phyloP scores from a whole-genome alignment of 805 yeast genomes.

The Cephaloascus albidus region DNA sequence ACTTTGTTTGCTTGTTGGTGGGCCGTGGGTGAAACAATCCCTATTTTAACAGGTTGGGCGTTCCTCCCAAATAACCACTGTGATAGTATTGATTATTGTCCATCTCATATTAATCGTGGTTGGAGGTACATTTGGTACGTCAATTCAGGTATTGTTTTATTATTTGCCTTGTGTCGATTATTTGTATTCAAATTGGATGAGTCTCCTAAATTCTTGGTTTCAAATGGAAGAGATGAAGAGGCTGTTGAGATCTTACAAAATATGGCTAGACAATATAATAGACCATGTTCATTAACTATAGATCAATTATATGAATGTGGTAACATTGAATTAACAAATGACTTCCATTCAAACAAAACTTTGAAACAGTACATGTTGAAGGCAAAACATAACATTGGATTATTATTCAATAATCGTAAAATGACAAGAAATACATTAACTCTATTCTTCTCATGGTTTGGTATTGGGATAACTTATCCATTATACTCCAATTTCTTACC shows the following conservation, averaged over 20 bases:
- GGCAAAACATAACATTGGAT: slow-evolving; percentile 27
- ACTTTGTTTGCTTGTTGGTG: slow-evolving; percentile 51
- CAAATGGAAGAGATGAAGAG: slow-evolving; percentile 41
- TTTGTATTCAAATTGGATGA: slow-evolving; percentile 37
- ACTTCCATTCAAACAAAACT: slow-evolving; percentile 13
- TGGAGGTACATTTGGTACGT: slow-evolving; percentile 54
- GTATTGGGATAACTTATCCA: slow-evolving; percentile 52
- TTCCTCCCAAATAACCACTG: slow-evolving; percentile 43
- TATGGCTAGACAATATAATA: slow-evolving; percentile 36
- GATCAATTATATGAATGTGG: slow-evolving; percentile 39
- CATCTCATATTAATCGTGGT: slow-evolving; percentile 39
- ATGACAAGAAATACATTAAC: slow-evolving; percentile 37
- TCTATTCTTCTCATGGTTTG: slow-evolving; percentile 41
- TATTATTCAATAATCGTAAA: slow-evolving; percentile 35
- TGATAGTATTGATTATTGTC: slow-evolving; percentile 30
- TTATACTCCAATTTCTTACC: slow-evolving; percentile 47
- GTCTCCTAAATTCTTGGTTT: slow-evolving; percentile 46
- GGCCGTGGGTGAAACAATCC: slow-evolving; percentile 54
- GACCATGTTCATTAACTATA: slow-evolving; percentile 28
- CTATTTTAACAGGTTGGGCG: slow-evolving; percentile 46
- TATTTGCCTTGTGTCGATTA: slow-evolving; percentile 38
- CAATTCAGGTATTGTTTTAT: slow-evolving; percentile 42
- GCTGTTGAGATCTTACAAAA: slow-evolving; percentile 33
- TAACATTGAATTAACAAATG: slow-evolving; percentile 16
- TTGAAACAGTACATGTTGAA: slow-evolving; percentile 14